Evolutionary conservation across 140 eudicot genomes (phyloP), one percentile per base, ranked within the genome.

Genomic region (Senecio squalidus): DNA sequence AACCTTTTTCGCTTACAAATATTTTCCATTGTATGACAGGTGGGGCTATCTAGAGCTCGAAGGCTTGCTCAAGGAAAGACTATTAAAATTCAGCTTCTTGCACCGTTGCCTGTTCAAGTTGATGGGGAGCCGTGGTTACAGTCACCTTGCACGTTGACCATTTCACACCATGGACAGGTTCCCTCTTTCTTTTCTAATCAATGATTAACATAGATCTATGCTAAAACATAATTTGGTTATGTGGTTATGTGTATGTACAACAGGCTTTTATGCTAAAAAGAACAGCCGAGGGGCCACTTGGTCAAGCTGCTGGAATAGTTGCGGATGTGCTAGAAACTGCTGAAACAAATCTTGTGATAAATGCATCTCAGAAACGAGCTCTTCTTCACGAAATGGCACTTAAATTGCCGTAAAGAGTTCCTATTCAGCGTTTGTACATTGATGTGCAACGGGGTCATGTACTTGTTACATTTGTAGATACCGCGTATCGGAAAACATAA

Each of bases 111-210:
- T 9, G 95, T 89, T 55, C 97, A 89, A 69, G 74, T 89, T 22
- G 97, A 89, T 39, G 97, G 95, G 70, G 97, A 89, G 60, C 97
- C 97, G 62, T 89, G 82, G 77, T 74, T 89, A 21, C 88, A 85
- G 40, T 79, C 82, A 48, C 95, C 97, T 10, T 92, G 97, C 64
- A 76, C 83, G 38, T 56, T 89, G 64, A 92, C 74, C 51, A 82
- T 89, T 76, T 55, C 85, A 60, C 97, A 89, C 75, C 97, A 85
- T 62, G 87, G 91, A 36, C 97, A 88, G 92, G 96, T 88, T 21
- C 14, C 26, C 8, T 48, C 17, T 72, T 48, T n/a, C n/a, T n/a
- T n/a, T n/a, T n/a, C n/a, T n/a, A n/a, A n/a, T n/a, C n/a, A n/a
- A n/a, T n/a, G n/a, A n/a, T 14, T 24, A 40, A 22, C 4, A 38